These are phyloP conservation scores for Suillus ampliporus DNA, from an alignment of 768 basidiomycete genomes.

Conservation along the genomic window DNA sequence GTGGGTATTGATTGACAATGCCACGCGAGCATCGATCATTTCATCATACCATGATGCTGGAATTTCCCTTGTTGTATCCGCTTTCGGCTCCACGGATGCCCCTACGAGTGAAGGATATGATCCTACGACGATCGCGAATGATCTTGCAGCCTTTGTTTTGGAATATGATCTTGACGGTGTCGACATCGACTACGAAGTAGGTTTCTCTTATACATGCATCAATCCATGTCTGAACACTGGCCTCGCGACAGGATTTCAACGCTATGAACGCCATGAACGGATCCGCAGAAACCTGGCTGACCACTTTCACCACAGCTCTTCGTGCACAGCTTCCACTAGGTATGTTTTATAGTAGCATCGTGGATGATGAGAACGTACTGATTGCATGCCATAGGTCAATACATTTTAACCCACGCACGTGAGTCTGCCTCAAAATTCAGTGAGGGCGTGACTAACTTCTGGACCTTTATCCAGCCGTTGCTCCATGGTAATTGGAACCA, in stretches of 20 bases:
- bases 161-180: conserved; percentile 68
- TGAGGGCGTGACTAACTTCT: background rate
- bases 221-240: background rate
- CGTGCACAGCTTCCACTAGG: conserved; percentile 36
- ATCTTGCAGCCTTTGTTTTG: conserved; percentile 69
- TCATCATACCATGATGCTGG: conserved; percentile 61
- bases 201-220: conserved; percentile 7
- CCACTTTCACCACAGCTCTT: conserved; percentile 36
- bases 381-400: conserved; percentile 20
- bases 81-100: conserved; percentile 58
- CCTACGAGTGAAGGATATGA: conserved; percentile 67
- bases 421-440: conserved; percentile 34
- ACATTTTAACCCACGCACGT: conserved; percentile 43
- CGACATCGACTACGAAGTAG: conserved; percentile 74
- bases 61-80: conserved; percentile 66
- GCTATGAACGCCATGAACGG: conserved; percentile 60
- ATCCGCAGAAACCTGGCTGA: conserved; percentile 52
- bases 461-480: conserved; percentile 40
- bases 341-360: background rate
- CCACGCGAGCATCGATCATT: conserved; percentile 54
- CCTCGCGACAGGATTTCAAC: conserved; percentile 55
- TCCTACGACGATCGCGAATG: conserved; percentile 63
- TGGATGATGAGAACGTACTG: background rate
- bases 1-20: conserved; percentile 53
- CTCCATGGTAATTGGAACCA: conserved; percentile 42